phyloP scores from a whole-genome alignment of 1,139 yeast genomes.

The Yamadazyma pseudoaaseri region DNA sequence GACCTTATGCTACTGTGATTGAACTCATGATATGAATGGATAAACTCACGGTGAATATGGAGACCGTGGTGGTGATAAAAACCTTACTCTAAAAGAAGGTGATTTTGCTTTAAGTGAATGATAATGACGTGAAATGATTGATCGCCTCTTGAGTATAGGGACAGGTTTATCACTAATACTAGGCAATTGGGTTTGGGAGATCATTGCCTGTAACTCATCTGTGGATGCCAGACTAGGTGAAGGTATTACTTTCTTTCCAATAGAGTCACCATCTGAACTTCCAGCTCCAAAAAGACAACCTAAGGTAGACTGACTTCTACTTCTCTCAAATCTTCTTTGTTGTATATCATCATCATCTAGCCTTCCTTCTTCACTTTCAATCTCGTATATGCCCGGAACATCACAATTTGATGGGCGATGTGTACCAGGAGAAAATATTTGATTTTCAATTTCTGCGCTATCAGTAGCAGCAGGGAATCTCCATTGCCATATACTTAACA shows the following conservation, averaged over 20 bases:
- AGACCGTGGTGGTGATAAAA: slow-evolving; percentile 9
- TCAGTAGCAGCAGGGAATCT: slow-evolving; percentile 5
- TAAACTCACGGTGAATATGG: too few relatives aligned
- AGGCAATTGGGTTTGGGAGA: not conserved
- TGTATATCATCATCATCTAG: slow-evolving; percentile 1
- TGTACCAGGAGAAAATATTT: slow-evolving; percentile 26
- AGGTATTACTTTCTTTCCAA: not conserved
- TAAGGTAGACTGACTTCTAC: slow-evolving; percentile 12
- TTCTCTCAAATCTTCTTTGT: slow-evolving; percentile 2
- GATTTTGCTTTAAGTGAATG: slow-evolving; percentile 4
- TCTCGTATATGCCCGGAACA: slow-evolving; percentile 22
- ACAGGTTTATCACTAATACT: too few relatives aligned
- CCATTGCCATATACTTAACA: slow-evolving; percentile 6
- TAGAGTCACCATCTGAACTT: not conserved
- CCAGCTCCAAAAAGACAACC: slow-evolving; percentile 1
- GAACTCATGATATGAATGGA: too few relatives aligned
- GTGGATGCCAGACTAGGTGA: not conserved
- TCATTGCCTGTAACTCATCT: not conserved
- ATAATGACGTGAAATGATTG: too few relatives aligned
- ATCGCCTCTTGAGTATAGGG: too few relatives aligned
- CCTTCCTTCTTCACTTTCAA: slow-evolving; percentile 11
- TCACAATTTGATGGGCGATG: slow-evolving; percentile 23
- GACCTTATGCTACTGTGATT: too few relatives aligned
- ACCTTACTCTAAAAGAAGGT: slow-evolving; percentile 7
- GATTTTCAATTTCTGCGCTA: slow-evolving; percentile 21